These are phyloP conservation scores for Linnemannia exigua DNA, from an alignment of 192 early-diverging fungal species.

Conservation along the genomic window DNA sequence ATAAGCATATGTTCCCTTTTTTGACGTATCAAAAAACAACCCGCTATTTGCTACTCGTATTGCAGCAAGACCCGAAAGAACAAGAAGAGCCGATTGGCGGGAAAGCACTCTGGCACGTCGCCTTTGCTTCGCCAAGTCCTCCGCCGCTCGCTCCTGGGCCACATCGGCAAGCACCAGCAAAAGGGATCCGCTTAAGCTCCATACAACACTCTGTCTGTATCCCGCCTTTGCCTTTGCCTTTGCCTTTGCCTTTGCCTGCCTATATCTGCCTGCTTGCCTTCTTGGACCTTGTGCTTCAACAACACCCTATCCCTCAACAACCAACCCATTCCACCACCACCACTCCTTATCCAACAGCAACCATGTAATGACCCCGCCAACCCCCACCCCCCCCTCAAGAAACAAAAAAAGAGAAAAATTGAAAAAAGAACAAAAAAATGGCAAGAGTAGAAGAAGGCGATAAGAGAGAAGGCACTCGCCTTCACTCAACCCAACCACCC, in stretches of 20 bases:
- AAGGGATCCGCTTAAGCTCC: constrained; percentile 21
- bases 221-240: background rate
- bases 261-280: background rate
- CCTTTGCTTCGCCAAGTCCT: constrained; percentile 57
- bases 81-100: constrained; percentile 53
- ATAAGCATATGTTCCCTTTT: constrained; percentile 22
- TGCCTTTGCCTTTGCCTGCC: background rate
- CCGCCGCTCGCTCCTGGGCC: constrained; percentile 54
- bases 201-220: background rate
- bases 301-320: background rate
- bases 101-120: constrained; percentile 58
- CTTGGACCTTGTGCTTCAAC: constrained; percentile 4
- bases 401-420: constrained; percentile 9
- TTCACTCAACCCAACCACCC: no score
- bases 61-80: constrained; percentile 56
- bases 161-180: constrained; percentile 52
- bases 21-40: constrained; percentile 12
- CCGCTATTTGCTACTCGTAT: background rate
- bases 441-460: background rate
- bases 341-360: background rate
- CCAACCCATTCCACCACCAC: background rate
- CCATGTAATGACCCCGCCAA: constrained; percentile 1
- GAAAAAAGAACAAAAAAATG: constrained; percentile 7
- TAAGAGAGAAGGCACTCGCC: background rate
- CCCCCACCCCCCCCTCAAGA: background rate